phyloP scores from a whole-genome alignment of 2,329 filamentous ascomycete species.

The Exophiala spinifera region DNA sequence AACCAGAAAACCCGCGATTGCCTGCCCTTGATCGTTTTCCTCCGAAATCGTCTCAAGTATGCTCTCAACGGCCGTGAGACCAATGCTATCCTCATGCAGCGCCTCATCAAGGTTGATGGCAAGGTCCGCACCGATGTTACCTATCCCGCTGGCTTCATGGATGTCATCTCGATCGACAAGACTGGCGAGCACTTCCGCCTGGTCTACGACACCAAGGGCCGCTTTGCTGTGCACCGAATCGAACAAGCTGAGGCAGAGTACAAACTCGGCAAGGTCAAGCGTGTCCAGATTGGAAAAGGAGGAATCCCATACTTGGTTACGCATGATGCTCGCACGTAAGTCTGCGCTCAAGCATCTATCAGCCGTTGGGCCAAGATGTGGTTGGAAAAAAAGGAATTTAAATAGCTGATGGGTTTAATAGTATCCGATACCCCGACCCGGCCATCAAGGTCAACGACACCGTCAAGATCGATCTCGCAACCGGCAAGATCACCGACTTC shows the following conservation, averaged over 20 bases:
- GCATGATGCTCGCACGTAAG: slow-evolving; percentile 99
- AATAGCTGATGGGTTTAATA: slow-evolving; percentile 51
- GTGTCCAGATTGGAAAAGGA: slow-evolving; percentile 97
- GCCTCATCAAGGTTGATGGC: slow-evolving; percentile 98
- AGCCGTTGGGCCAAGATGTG: slow-evolving; percentile 99
- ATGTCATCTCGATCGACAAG: slow-evolving; percentile 99
- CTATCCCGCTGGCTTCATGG: slow-evolving; percentile 98
- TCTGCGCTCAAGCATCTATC: slow-evolving; percentile 82
- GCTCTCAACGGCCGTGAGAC: slow-evolving; percentile 97
- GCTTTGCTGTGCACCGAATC: slow-evolving; percentile 99
- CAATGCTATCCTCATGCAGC: slow-evolving; percentile 98
- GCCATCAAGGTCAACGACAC: slow-evolving; percentile 99
- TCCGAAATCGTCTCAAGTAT: slow-evolving; percentile 92
- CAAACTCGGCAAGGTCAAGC: slow-evolving; percentile 99
- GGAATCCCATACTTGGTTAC: slow-evolving; percentile 99
- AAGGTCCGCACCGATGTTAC: slow-evolving; percentile 99
- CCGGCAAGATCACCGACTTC: slow-evolving; percentile 97
- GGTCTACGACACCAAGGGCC: slow-evolving; percentile 99
- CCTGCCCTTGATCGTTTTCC: slow-evolving; percentile 98
- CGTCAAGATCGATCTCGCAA: slow-evolving; percentile 96
- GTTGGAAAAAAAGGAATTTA: slow-evolving; percentile 46
- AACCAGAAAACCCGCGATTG: slow-evolving; percentile 94
- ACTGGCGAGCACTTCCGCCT: slow-evolving; percentile 99
- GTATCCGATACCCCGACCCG: slow-evolving; percentile 99
- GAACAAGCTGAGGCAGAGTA: slow-evolving; percentile 98